A percentile compares a stretch with the other conserved stretches of the same genome.
Evolutionary conservation across 148 eudicot genomes (phyloP).

Genomic region (Vaccinium vitisidaea): DNA sequence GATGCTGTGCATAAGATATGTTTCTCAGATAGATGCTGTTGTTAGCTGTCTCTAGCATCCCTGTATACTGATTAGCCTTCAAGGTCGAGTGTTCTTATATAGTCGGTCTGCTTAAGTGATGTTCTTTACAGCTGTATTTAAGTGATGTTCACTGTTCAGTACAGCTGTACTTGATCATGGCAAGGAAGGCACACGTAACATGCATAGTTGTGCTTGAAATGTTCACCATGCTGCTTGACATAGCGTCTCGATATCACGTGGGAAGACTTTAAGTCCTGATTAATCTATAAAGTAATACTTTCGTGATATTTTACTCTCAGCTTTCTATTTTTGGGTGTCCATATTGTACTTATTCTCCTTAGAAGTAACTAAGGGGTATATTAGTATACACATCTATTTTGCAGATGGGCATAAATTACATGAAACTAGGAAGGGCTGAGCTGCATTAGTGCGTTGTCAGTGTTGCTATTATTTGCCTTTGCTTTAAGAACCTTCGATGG

Average conservation of each 20-base stretch:
- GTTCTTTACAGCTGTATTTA: background rate
- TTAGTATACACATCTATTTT: background rate
- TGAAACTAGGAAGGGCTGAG: no score
- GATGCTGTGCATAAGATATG: background rate
- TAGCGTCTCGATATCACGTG: background rate
- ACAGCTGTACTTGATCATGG: background rate
- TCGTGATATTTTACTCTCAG: background rate
- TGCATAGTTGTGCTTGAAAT: slow-evolving; percentile 10
- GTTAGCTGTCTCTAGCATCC: background rate
- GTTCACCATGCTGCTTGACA: slow-evolving; percentile 7
- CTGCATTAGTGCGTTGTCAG: no score
- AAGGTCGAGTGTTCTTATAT: background rate
- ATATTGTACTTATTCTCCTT: background rate
- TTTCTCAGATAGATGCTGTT: background rate
- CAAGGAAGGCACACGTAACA: background rate
- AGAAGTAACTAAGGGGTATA: background rate
- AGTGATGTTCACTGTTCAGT: no score
- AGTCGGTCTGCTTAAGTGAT: slow-evolving; percentile 2
- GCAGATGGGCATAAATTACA: no score
- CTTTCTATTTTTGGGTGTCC: background rate
- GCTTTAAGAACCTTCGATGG: no score
- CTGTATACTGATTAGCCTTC: background rate
- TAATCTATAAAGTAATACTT: background rate
- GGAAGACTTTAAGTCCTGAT: background rate
- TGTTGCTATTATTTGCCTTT: no score